Conservation (phyloP, 2,329 filamentous ascomycete genomes). For the Daldinia sp. region DNA sequence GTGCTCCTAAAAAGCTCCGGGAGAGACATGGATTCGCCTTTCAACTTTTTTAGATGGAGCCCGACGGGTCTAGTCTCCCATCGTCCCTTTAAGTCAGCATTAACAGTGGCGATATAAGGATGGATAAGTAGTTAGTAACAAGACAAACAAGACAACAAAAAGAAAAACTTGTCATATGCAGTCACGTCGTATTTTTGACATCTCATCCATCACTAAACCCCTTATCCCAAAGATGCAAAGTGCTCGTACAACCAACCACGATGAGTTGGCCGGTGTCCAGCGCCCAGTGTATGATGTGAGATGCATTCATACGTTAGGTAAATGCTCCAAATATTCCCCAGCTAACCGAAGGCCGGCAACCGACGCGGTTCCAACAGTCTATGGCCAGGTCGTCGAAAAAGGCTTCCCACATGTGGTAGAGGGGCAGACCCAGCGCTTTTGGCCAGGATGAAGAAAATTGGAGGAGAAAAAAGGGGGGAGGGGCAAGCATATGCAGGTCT, state of each 20-base stretch:
- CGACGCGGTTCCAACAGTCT: background rate
- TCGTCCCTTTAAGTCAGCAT: background rate
- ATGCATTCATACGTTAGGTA: background rate
- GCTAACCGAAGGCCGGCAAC: background rate
- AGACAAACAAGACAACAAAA: no score
- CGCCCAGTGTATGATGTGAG: constrained; percentile 6
- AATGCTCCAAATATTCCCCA: background rate
- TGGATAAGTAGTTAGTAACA: background rate
- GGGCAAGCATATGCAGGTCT: background rate
- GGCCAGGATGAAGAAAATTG: background rate
- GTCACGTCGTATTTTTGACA: background rate
- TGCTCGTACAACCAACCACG: constrained; percentile 1
- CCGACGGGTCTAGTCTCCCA: background rate
- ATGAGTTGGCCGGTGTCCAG: constrained; percentile 3
- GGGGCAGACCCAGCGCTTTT: background rate
- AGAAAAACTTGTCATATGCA: background rate
- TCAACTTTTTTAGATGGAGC: background rate
- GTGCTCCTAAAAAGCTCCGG: constrained; percentile 4
- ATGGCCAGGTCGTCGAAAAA: constrained; percentile 1
- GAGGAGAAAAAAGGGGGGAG: background rate
- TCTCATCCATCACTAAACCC: constrained; percentile 2
- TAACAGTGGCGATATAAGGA: background rate
- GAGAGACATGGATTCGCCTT: background rate
- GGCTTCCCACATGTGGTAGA: background rate
- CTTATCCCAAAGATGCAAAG: background rate